These are phyloP conservation scores for Aphanomyces stellatus DNA, from an alignment of 352 stramenopile genomes.

Conservation along the genomic window DNA sequence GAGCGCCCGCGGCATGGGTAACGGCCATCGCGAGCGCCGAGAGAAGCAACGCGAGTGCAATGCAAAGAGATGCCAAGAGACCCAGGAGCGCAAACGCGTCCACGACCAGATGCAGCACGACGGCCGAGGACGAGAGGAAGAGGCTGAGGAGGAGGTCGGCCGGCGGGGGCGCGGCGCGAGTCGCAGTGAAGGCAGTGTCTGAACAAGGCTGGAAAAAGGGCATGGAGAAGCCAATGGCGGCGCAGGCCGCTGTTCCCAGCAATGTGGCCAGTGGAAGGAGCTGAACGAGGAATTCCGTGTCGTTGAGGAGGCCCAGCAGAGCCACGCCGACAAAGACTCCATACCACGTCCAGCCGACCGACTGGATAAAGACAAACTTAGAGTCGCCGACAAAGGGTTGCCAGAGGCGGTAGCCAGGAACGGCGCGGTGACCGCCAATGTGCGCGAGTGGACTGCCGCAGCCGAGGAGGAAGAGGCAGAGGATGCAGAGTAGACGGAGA, in stretches of 20 bases:
- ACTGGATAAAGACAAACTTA: slow-evolving; percentile 52
- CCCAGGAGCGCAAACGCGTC: slow-evolving; percentile 29
- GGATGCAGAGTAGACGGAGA: slow-evolving; percentile 27
- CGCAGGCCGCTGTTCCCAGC: slow-evolving; percentile 26
- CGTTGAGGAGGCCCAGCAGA: slow-evolving; percentile 39
- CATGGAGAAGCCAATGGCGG: slow-evolving; percentile 30
- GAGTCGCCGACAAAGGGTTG: slow-evolving; percentile 48
- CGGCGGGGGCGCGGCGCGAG: not conserved
- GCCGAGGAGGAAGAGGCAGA: slow-evolving; percentile 28
- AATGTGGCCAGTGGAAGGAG: slow-evolving; percentile 27
- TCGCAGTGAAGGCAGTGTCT: not conserved
- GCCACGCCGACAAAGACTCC: slow-evolving; percentile 33
- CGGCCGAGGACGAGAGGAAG: slow-evolving; percentile 31
- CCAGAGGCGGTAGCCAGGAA: slow-evolving; percentile 32
- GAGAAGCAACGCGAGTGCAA: slow-evolving; percentile 25
- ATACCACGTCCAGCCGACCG: slow-evolving; percentile 52
- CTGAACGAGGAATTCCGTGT: slow-evolving; percentile 23
- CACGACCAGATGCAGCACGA: slow-evolving; percentile 32
- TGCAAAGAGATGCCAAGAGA: slow-evolving; percentile 19
- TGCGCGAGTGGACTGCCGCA: slow-evolving; percentile 35
- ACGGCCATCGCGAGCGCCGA: slow-evolving; percentile 28
- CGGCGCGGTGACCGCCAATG: slow-evolving; percentile 29
- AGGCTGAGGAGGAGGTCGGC: slow-evolving; percentile 35
- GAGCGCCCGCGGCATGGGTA: slow-evolving; percentile 28
- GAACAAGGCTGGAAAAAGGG: slow-evolving; percentile 26